phyloP scores from a whole-genome alignment of 495 filamentous ascomycete genomes.

The Lineolata rhizophorae region DNA sequence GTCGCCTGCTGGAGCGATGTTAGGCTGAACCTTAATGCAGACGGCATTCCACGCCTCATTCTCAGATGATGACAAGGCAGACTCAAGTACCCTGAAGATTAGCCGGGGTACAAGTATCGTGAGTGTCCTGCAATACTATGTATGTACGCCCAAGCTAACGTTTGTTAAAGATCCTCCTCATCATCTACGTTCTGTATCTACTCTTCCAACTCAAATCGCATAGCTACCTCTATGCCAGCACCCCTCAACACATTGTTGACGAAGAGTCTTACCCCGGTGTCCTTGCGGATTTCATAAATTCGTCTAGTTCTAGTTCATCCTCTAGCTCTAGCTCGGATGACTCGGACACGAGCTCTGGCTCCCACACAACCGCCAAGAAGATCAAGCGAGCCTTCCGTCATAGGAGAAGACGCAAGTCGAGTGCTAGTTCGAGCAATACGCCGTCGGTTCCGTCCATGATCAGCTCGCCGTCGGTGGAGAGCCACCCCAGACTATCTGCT shows the following conservation, averaged over 20 bases:
- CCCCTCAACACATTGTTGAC: slow-evolving; percentile 73
- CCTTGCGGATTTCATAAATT: slow-evolving; percentile 53
- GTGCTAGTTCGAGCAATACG: slow-evolving; percentile 42
- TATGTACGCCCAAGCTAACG: slow-evolving; percentile 4
- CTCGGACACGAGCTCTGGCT: slow-evolving; percentile 41
- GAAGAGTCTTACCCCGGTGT: slow-evolving; percentile 71
- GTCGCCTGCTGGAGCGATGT: not conserved
- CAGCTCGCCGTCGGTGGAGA: slow-evolving; percentile 20
- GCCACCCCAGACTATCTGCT: slow-evolving; percentile 15
- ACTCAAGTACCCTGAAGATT: slow-evolving; percentile 50
- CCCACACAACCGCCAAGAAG: slow-evolving; percentile 50
- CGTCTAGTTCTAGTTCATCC: slow-evolving; percentile 38
- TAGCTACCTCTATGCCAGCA: slow-evolving; percentile 76
- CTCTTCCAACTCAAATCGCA: slow-evolving; percentile 85
- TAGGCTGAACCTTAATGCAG: slow-evolving; percentile 14
- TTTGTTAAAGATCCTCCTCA: slow-evolving; percentile 38
- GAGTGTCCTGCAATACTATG: slow-evolving; percentile 1
- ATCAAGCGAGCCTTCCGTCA: slow-evolving; percentile 45
- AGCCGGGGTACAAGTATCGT: slow-evolving; percentile 83
- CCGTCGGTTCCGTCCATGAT: slow-evolving; percentile 20
- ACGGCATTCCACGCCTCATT: slow-evolving; percentile 88
- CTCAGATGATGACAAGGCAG: slow-evolving; percentile 34
- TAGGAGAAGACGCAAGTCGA: slow-evolving; percentile 51
- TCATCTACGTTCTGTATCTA: slow-evolving; percentile 72
- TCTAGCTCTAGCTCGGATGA: slow-evolving; percentile 30